Evolutionary conservation across 129 eudicot species (phyloP).

Genomic region (Heracleum sosnowskyi): DNA sequence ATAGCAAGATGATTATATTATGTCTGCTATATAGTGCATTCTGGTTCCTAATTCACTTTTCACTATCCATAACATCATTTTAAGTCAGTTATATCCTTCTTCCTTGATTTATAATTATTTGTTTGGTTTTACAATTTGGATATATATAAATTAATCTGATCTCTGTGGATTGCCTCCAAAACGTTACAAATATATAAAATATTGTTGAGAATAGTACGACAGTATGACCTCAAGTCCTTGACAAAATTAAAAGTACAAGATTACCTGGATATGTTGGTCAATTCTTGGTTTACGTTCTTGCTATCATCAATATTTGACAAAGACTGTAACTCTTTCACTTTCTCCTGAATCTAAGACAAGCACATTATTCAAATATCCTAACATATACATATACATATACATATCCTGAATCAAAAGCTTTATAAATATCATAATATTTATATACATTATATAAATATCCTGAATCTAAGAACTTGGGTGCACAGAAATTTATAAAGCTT

Average conservation of each 20-base stretch:
- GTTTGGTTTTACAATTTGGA: too few species aligned
- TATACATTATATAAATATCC: too few species aligned
- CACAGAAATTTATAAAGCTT: too few species aligned
- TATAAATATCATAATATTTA: too few species aligned
- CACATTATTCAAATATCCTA: slow-evolving; percentile 6
- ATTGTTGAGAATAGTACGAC: background rate
- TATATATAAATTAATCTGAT: too few species aligned
- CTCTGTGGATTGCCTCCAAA: too few species aligned
- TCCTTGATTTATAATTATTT: too few species aligned
- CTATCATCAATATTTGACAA: slow-evolving; percentile 24
- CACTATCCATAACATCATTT: too few species aligned
- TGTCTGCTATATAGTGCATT: background rate
- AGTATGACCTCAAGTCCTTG: background rate
- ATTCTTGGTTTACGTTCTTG: slow-evolving; percentile 26
- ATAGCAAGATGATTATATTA: background rate
- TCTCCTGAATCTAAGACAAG: slow-evolving; percentile 50
- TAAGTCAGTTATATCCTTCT: too few species aligned
- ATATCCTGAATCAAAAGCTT: too few species aligned
- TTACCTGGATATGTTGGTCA: slow-evolving; percentile 43
- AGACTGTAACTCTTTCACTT: slow-evolving; percentile 63
- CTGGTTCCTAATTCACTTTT: background rate
- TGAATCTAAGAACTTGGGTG: too few species aligned
- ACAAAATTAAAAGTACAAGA: background rate
- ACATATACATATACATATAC: too few species aligned
- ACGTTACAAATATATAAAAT: background rate